Base-by-base conservation (phyloP, 768 basidiomycete genomes). In the Suillus spraguei region DNA sequence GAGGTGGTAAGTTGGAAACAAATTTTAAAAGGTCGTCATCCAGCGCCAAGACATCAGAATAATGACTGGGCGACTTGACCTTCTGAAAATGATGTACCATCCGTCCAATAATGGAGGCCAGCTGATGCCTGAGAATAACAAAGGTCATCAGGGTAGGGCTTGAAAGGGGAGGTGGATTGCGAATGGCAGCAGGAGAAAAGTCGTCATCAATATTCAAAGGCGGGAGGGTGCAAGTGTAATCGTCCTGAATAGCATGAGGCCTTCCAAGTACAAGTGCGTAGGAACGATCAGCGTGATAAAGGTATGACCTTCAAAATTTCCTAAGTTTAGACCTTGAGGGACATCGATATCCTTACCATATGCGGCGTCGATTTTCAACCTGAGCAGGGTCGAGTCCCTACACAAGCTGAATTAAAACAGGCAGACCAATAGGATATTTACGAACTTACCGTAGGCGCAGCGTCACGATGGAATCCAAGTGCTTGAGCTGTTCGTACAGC, bases 41-140 rank as follows among this genome's bases (percentile, higher is more conserved):
- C 35, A 97, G 82, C 1, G 82, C 77, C 50, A 90, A 73, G 42
- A 95, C 92, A 72, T 97, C 94, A 33, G 87, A 83, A 74, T 97
- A 97, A 68, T 91, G 91, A 62, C 87, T 88, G 63, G 82, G 85
- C 28, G 86, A 85, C 50, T 87, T 84, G 39, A 95, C 87, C 77
- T 91, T 89, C 73, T 97, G 95, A 77, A 95, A 97, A 77, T 96
- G 93, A 69, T 95, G 92, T 46, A 94, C 92, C 71, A 97, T 94
- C 38, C 88, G 88, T 17, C 94, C 95, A 64, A 96, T 95, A 64
- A 96, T 90, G 42, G 82, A 79, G 36, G 94, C 92, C 22, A 97
- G 82, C 38, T 87, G 85, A 69, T 95, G 91, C 46, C 95, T 82
- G 33, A 97, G 82, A 65, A 97, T 94, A 39, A 94, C 87, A 72